These are phyloP conservation scores for Clonostachys rhizophaga DNA, from an alignment of 2,329 filamentous ascomycete genomes.

Conservation along the genomic window DNA sequence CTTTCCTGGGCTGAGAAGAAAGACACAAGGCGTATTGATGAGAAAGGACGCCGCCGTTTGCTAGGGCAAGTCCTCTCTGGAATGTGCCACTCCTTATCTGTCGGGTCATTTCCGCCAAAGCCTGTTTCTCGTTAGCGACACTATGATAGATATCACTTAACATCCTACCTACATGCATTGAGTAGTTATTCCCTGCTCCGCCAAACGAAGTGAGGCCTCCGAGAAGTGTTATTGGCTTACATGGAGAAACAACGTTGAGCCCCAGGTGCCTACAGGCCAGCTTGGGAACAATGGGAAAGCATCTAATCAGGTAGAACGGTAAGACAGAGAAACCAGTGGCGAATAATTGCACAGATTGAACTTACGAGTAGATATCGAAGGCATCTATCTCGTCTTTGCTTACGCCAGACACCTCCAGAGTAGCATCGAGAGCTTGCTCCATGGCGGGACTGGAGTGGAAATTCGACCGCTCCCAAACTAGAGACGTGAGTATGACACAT, in stretches of 20 bases:
- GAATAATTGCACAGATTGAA: not conserved
- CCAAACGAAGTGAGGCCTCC: slow-evolving; percentile 66
- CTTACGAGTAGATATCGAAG: slow-evolving; percentile 59
- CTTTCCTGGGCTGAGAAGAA: slow-evolving; percentile 32
- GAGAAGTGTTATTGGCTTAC: slow-evolving; percentile 54
- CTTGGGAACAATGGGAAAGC: slow-evolving; percentile 67
- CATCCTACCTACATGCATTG: slow-evolving; percentile 50
- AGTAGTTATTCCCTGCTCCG: slow-evolving; percentile 68
- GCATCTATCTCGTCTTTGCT: slow-evolving; percentile 48
- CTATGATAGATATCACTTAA: no score
- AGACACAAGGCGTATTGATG: slow-evolving; percentile 61
- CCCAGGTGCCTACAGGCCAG: slow-evolving; percentile 56
- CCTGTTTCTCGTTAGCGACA: slow-evolving; percentile 6
- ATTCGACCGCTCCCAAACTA: slow-evolving; percentile 59
- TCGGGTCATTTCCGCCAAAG: slow-evolving; percentile 49
- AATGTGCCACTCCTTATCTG: slow-evolving; percentile 39
- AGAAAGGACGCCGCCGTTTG: slow-evolving; percentile 61
- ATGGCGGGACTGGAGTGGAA: slow-evolving; percentile 56
- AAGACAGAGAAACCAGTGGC: slow-evolving; percentile 1
- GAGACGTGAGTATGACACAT: not conserved
- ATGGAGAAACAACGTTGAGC: slow-evolving; percentile 35
- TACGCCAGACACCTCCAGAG: slow-evolving; percentile 40
- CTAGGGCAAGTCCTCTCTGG: slow-evolving; percentile 52
- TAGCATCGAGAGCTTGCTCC: slow-evolving; percentile 49
- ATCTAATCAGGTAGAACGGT: slow-evolving; percentile 29